Percentiles rank a stretch among this genome's conserved stretches.
These are phyloP conservation scores for Coniferiporia sulphurascens DNA, from an alignment of 1,284 basidiomycete species.

Conservation along the genomic window DNA sequence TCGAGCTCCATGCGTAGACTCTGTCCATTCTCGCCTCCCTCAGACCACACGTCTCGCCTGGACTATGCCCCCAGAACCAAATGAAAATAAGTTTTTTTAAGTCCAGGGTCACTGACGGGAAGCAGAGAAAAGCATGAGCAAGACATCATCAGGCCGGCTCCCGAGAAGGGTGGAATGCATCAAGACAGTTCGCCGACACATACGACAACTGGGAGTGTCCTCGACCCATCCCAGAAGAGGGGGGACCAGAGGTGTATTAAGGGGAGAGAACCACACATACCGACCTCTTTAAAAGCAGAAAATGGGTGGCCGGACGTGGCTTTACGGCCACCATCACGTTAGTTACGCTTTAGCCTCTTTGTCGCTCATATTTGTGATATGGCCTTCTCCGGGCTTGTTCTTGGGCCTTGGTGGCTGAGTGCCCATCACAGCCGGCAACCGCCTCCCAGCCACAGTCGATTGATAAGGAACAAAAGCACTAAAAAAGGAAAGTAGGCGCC, in stretches of 20 bases:
- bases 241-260: not conserved
- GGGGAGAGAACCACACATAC: not conserved
- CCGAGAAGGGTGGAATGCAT: conserved; percentile 5
- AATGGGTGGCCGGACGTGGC: not conserved
- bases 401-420: not conserved
- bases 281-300: not conserved
- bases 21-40: not conserved
- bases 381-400: not conserved
- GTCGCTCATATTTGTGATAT: not conserved
- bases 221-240: not conserved
- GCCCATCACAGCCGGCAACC: not conserved
- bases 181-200: not conserved
- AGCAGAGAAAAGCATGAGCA: not conserved
- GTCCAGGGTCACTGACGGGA: not conserved
- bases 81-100: not conserved
- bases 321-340: not conserved
- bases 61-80: not conserved
- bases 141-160: not conserved
- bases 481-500: not conserved
- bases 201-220: not conserved
- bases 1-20: not conserved
- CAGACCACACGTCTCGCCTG: not conserved
- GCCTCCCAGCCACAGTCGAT: not conserved
- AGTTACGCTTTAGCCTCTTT: not conserved
- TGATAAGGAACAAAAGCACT: not conserved